Percentiles rank a stretch among this genome's conserved stretches.
Conservation (phyloP, 352 stramenopile genomes). For the Pilasporangium apinafurcum region DNA sequence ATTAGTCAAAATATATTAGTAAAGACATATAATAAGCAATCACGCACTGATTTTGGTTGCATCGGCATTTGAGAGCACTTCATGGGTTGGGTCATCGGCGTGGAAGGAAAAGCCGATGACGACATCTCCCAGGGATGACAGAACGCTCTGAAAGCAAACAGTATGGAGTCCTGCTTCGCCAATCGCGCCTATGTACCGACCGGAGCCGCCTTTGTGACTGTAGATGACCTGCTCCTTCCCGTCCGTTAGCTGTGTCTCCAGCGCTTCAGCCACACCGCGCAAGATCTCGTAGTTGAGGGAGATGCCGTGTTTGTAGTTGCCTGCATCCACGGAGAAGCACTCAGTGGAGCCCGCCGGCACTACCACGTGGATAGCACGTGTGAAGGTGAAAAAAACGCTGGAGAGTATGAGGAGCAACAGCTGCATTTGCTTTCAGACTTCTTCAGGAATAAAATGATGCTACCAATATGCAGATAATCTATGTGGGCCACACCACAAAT, state of each 20-base stretch:
- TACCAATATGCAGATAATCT: no score
- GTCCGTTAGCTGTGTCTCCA: conserved; percentile 62
- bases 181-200: conserved; percentile 51
- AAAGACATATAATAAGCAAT: background rate
- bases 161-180: conserved; percentile 50
- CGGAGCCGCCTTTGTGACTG: conserved; percentile 35
- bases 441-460: background rate
- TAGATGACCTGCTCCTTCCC: conserved; percentile 55
- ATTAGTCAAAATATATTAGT: background rate
- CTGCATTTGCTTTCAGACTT: conserved; percentile 1
- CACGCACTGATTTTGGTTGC: conserved; percentile 85
- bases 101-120: conserved; percentile 84
- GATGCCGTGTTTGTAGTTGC: conserved; percentile 73
- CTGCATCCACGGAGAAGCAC: conserved; percentile 71
- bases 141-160: conserved; percentile 72
- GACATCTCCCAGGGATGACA: conserved; percentile 53
- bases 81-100: conserved; percentile 74
- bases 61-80: conserved; percentile 85
- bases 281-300: conserved; percentile 85
- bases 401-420: conserved; percentile 10
- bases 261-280: conserved; percentile 57
- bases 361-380: conserved; percentile 34
- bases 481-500: no score
- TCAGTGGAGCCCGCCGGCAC: conserved; percentile 35
- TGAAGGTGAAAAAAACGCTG: conserved; percentile 7